A percentile compares a stretch with the other conserved stretches of the same genome.
phyloP scores from a whole-genome alignment of 1,284 basidiomycete genomes.

The Irpex rosettiformis region DNA sequence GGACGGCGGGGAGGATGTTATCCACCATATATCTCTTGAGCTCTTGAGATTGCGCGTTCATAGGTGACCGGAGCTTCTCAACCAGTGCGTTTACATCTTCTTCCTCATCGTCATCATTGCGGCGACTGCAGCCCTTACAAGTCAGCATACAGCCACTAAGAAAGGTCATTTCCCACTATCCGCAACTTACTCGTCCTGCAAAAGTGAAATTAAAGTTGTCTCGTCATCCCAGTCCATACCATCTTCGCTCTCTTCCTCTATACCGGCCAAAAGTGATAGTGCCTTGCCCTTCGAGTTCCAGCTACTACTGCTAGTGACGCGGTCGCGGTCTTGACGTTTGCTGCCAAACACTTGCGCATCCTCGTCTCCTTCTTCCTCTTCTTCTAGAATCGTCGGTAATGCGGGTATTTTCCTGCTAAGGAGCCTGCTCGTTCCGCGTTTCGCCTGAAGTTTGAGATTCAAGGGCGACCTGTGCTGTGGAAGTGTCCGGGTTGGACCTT shows the following conservation, averaged over 20 bases:
- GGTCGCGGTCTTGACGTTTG: background rate
- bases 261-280: slow-evolving; percentile 10
- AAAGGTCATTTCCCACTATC: too few relatives aligned
- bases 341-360: slow-evolving; percentile 17
- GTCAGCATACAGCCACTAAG: background rate
- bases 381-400: slow-evolving; percentile 14
- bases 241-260: slow-evolving; percentile 29
- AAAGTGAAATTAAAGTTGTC: slow-evolving; percentile 47
- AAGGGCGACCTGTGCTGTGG: background rate
- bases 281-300: background rate
- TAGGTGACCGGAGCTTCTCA: slow-evolving; percentile 45
- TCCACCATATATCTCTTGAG: slow-evolving; percentile 49
- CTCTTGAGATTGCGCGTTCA: slow-evolving; percentile 38
- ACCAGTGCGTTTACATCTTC: slow-evolving; percentile 40
- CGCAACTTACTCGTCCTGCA: slow-evolving; percentile 46
- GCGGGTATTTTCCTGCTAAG: background rate
- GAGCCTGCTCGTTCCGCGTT: background rate
- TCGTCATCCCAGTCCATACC: slow-evolving; percentile 55
- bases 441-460: background rate
- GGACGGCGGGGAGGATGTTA: slow-evolving; percentile 48
- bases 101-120: slow-evolving; percentile 18
- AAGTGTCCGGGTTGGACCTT: background rate
- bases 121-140: background rate
- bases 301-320: background rate
- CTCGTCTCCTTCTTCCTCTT: slow-evolving; percentile 17